Percentiles rank a stretch among this genome's conserved stretches.
Evolutionary conservation across 176 grass and related monocot genomes (phyloP).

Genomic region (Eragrostis nindensis): DNA sequence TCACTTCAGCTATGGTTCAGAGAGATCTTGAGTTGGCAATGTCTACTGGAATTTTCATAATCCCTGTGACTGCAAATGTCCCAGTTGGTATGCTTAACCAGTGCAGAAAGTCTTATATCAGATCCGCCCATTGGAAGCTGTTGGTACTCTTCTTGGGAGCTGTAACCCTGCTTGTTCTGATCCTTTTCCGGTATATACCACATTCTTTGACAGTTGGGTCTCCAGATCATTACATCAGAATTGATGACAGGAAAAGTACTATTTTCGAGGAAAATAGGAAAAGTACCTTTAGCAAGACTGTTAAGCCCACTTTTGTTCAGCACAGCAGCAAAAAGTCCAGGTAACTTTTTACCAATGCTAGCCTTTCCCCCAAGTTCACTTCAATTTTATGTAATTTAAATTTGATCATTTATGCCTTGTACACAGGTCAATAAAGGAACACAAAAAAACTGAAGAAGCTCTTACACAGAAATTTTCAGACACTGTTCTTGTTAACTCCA

Average conservation of each 20-base stretch:
- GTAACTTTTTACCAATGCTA: constrained; percentile 39
- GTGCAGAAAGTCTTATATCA: constrained; percentile 70
- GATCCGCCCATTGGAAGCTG: constrained; percentile 54
- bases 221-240: constrained; percentile 55
- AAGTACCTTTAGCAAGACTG: constrained; percentile 43
- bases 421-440: constrained; percentile 61
- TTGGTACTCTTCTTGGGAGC: constrained; percentile 59
- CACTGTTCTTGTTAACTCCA: constrained; percentile 45
- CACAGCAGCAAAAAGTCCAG: constrained; percentile 69
- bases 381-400: constrained; percentile 27
- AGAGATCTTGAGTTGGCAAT: constrained; percentile 87
- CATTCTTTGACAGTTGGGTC: constrained; percentile 42
- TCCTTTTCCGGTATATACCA: constrained; percentile 50
- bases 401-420: constrained; percentile 46
- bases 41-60: constrained; percentile 73
- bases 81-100: constrained; percentile 68
- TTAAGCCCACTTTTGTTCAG: constrained; percentile 56
- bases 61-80: constrained; percentile 85
- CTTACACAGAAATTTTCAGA: constrained; percentile 49
- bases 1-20: constrained; percentile 70
- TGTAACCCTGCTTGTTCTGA: constrained; percentile 54
- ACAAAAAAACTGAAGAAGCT: constrained; percentile 53
- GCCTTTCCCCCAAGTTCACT: background rate
- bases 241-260: constrained; percentile 45
- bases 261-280: constrained; percentile 33